Base-by-base conservation (phyloP, 192 early-diverging fungal genomes). In the Jimgerdemannia lactiflua region DNA sequence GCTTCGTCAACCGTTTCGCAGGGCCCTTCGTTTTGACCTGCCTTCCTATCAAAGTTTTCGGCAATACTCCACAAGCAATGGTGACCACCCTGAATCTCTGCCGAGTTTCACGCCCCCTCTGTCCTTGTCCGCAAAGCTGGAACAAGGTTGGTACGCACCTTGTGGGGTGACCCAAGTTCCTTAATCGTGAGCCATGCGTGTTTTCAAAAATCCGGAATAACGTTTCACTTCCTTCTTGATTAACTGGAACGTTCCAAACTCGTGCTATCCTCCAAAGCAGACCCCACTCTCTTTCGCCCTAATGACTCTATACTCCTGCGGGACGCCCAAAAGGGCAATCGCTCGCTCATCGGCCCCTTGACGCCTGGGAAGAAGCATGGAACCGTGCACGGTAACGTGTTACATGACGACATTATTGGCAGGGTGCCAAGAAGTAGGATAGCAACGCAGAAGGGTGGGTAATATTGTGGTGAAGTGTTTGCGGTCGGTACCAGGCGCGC, bases 341-440 rank as follows among this genome's bases (percentile, higher is more conserved):
- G 76, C 42, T 77, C 64, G 54, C 79, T 85, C 76, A 42, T 85
- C 39, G 84, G 84, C 0, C 84, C 84, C 11, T 67, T 85, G n/a
- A 71, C 74, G 4, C 71, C 14, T 9, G 75, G 75, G 43, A 65
- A 42, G 39, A 74, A 75, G 64, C 63, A 65, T 20, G 70, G 75
- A 41, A 72, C 74, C 0, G 67, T 43, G 39, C 67, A 78, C 49
- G 81, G 73, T 2, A 68, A 69, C 4, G 68, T 85, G 42, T 3
- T 54, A 40, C 84, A 85, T 67, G 63, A 69, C 29, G 42, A 67
- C 9, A 77, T 85, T n/a, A 74, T 85, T 18, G 77, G 77, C n/a
- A 20, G 64, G 42, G 64, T 70, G 9, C n/a, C 71, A 20, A 66
- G 81, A 66, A 65, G 70, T 2, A 64, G 80, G 10, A 68, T 85